Conservation (phyloP, 345 rosid species). For the Acer yangbiense region DNA sequence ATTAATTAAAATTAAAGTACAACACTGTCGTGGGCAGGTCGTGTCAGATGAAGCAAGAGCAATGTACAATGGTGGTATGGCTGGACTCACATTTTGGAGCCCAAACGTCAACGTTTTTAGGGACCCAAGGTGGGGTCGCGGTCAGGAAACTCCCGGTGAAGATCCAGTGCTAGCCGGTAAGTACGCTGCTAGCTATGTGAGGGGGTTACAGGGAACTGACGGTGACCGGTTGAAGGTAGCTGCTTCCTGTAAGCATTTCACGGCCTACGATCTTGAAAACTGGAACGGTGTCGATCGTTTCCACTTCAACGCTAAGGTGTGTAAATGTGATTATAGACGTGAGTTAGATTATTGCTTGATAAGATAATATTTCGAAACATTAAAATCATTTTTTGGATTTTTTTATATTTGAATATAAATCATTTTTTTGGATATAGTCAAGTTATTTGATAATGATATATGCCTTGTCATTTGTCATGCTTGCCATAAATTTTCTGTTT, state of each 20-base stretch:
- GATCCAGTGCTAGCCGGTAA: constrained; percentile 73
- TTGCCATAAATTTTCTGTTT: not conserved
- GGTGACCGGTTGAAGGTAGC: constrained; percentile 72
- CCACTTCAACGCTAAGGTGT: constrained; percentile 78
- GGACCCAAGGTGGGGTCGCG: constrained; percentile 94
- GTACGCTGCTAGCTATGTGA: constrained; percentile 78
- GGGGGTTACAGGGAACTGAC: constrained; percentile 69
- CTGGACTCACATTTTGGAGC: constrained; percentile 82
- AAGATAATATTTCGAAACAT: constrained; percentile 10
- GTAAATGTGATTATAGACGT: not conserved
- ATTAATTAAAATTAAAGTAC: not conserved
- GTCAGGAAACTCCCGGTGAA: constrained; percentile 95
- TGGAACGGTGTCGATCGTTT: constrained; percentile 85
- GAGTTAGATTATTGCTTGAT: not conserved
- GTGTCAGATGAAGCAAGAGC: constrained; percentile 82
- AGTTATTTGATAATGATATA: not conserved
- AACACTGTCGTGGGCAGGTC: constrained; percentile 41
- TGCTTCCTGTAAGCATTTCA: constrained; percentile 86
- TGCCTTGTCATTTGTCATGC: not conserved
- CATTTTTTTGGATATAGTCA: too few species aligned
- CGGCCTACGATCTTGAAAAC: constrained; percentile 85
- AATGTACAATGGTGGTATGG: constrained; percentile 66
- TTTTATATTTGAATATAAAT: too few species aligned
- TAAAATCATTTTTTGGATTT: not conserved
- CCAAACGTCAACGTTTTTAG: constrained; percentile 77